These are phyloP conservation scores for Pythium plurisporium DNA, from an alignment of 352 stramenopile genomes.

Conservation along the genomic window DNA sequence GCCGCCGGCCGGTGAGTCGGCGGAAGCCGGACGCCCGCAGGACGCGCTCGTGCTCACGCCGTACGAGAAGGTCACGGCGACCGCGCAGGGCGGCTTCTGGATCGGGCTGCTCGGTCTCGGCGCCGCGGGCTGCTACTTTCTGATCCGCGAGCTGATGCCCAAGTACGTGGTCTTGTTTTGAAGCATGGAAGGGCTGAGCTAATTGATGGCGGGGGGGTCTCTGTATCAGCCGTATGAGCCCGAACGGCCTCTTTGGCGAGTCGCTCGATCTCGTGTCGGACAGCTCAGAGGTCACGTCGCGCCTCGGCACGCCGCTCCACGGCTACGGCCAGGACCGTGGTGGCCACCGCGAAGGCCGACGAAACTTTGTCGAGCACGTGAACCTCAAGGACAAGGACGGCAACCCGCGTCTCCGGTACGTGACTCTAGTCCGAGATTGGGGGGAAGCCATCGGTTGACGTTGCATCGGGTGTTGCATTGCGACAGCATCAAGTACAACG, in stretches of 20 bases:
- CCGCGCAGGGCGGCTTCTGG: conserved; percentile 87
- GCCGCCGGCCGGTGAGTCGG: conserved; percentile 28
- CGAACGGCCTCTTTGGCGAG: conserved; percentile 78
- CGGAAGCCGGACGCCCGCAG: conserved; percentile 32
- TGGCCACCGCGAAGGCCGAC: conserved; percentile 89
- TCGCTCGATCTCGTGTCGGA: conserved; percentile 67
- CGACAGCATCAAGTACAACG: conserved; percentile 91
- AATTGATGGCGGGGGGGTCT: too few species aligned
- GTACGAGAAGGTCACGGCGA: conserved; percentile 92
- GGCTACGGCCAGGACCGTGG: conserved; percentile 93
- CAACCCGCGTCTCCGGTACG: conserved; percentile 63
- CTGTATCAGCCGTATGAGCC: conserved; percentile 74
- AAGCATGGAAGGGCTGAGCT: too few species aligned
- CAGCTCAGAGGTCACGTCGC: conserved; percentile 77
- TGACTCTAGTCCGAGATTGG: neutral
- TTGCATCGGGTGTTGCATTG: conserved; percentile 3
- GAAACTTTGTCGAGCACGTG: conserved; percentile 95
- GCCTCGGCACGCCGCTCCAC: conserved; percentile 88
- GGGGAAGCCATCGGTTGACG: too few species aligned
- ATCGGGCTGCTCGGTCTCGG: conserved; percentile 80
- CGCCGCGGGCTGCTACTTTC: conserved; percentile 89
- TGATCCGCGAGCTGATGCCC: conserved; percentile 87
- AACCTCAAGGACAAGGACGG: conserved; percentile 89
- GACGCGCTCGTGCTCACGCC: conserved; percentile 89
- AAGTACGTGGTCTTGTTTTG: conserved; percentile 50